Evolutionary conservation across 371 early-diverging fungal species (phyloP).

Genomic region (Vairimorpha apis): DNA sequence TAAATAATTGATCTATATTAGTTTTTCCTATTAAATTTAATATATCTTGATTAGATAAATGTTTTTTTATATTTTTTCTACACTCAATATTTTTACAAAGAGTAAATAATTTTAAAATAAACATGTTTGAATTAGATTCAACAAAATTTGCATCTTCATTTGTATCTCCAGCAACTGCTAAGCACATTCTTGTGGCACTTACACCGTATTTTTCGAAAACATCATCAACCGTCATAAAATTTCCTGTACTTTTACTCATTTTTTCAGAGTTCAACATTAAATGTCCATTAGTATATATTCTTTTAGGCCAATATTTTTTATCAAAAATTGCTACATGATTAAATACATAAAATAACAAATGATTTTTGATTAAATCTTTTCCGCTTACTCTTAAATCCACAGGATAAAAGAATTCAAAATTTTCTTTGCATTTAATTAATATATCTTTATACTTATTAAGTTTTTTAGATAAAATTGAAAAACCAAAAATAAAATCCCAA

Average conservation of each 20-base stretch:
- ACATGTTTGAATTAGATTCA: constrained; percentile 85
- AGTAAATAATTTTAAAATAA: constrained; percentile 81
- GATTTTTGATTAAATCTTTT: constrained; percentile 96
- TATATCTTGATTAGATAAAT: not conserved
- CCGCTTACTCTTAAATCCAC: constrained; percentile 92
- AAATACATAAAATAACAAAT: constrained; percentile 93
- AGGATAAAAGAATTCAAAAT: constrained; percentile 91
- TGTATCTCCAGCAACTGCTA: constrained; percentile 86
- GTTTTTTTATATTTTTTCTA: constrained; percentile 62
- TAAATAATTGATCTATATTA: constrained; percentile 17
- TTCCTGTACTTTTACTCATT: constrained; percentile 99
- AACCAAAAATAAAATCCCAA: constrained; percentile 82
- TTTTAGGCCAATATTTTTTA: constrained; percentile 79
- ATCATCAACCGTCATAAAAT: constrained; percentile 83
- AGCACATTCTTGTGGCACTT: constrained; percentile 86
- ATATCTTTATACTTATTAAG: constrained; percentile 65
- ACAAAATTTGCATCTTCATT: constrained; percentile 98
- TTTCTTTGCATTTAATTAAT: constrained; percentile 47
- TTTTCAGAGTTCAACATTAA: constrained; percentile 88
- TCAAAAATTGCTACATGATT: constrained; percentile 95
- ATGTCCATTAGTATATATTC: constrained; percentile 90
- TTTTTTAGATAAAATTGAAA: constrained; percentile 67
- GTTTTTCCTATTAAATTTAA: constrained; percentile 7
- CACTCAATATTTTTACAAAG: constrained; percentile 78
- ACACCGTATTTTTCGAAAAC: constrained; percentile 82